Base-by-base conservation (phyloP, 2,329 filamentous ascomycete genomes). In the Fusarium mundagurra region DNA sequence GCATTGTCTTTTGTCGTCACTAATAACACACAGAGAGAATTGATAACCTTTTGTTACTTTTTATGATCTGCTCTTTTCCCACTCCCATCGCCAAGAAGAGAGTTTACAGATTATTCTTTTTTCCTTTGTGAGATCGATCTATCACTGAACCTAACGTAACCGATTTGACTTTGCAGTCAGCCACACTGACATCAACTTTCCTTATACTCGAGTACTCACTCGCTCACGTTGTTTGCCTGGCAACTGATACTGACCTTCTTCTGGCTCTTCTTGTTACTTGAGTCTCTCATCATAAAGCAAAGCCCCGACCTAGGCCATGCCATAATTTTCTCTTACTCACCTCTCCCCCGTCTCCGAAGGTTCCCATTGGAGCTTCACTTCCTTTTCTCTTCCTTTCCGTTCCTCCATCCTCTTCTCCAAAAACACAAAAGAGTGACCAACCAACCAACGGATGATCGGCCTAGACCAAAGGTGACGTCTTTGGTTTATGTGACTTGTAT, bases 391-490 rank as follows among this genome's bases (percentile, higher is more conserved):
- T 47, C 31, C 24, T 27, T 43, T 44, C 31, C 24, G n/a, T 43
- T 44, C 33, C n/a, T 33, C 22, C 47, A 13, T 50, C 31, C 22
- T 51, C 48, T 51, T 51, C 29, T 51, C 48, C 31, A 51, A 51
- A 51, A 20, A 13, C 20, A 43, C 58, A 61, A 58, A 62, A 27
- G 33, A 24, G 44, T 31, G 29, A 43, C 45, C 29, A 61, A 58
- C 71, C 38, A 60, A 65, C 71, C n/a, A 57, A 62, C 72, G 64
- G 38, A 69, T 74, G 72, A 72, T 65, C 64, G 38, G 64, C 48
- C 68, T 74, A 58, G 72, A 62, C 64, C 72, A 55, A 48, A 67
- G 60, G 72, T 74, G 72, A 74, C 72, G 72, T 75, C 72, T 75
- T 74, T 69, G 72, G 69, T 50, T 59, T 48, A 59, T 59, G 55